These are phyloP conservation scores for Taiozyma sp. DNA, from an alignment of 1,139 yeast species.

Conservation along the genomic window DNA sequence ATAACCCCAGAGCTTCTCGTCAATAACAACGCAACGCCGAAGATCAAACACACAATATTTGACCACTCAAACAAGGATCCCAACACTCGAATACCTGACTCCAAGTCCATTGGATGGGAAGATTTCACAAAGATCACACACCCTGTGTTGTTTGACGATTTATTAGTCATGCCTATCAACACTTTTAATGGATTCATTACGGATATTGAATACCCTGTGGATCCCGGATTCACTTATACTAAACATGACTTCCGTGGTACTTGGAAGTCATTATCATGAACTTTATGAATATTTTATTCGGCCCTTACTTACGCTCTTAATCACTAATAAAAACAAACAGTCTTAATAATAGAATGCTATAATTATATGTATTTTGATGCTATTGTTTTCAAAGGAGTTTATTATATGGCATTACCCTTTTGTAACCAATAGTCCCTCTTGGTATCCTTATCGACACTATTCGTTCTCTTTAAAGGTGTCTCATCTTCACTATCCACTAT, in stretches of 20 bases:
- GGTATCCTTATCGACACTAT: constrained; percentile 29
- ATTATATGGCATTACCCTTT: constrained; percentile 30
- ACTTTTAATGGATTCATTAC: constrained; percentile 70
- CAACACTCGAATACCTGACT: constrained; percentile 5
- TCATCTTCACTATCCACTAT: constrained; percentile 21
- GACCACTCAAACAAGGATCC: constrained; percentile 13
- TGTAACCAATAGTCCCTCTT: constrained; percentile 42
- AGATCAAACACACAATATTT: constrained; percentile 13
- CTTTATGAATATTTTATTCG: not conserved
- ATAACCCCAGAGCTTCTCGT: constrained; percentile 18
- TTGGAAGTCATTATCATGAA: constrained; percentile 45
- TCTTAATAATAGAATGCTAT: not conserved
- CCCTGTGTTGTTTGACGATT: constrained; percentile 61
- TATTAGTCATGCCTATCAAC: constrained; percentile 64
- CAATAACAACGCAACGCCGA: constrained; percentile 7
- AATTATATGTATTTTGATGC: too few species aligned
- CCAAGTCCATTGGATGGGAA: constrained; percentile 41
- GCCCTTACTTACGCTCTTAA: not conserved
- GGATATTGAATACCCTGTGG: constrained; percentile 58
- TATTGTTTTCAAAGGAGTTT: not conserved
- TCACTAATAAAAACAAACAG: not conserved
- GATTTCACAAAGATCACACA: constrained; percentile 54
- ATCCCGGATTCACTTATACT: constrained; percentile 56
- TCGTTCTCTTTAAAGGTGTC: constrained; percentile 4
- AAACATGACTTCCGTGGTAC: constrained; percentile 67